Evolutionary conservation across 805 yeast species (phyloP).

Genomic region (Yarrowia divulgata): DNA sequence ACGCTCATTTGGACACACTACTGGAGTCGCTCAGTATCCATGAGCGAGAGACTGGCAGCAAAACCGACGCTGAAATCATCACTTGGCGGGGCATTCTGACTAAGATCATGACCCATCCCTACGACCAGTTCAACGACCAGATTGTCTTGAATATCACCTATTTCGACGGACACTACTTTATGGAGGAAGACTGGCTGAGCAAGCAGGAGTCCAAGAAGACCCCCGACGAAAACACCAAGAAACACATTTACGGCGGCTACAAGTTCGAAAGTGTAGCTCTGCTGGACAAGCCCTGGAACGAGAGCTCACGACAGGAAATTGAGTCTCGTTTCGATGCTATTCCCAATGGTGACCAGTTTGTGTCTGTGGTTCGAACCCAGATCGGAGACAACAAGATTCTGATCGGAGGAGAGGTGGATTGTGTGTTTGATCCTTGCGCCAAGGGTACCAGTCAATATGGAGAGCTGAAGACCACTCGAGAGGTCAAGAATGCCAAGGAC

Average conservation of each 20-base stretch:
- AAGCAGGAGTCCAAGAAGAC: slow-evolving; percentile 43
- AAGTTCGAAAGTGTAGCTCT: slow-evolving; percentile 86
- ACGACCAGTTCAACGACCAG: slow-evolving; percentile 58
- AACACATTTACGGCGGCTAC: slow-evolving; percentile 59
- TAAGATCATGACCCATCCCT: slow-evolving; percentile 71
- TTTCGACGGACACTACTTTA: slow-evolving; percentile 64
- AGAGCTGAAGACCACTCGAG: slow-evolving; percentile 78
- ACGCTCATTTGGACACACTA: slow-evolving; percentile 63
- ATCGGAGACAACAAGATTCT: slow-evolving; percentile 73
- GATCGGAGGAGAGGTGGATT: slow-evolving; percentile 91
- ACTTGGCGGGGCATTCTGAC: slow-evolving; percentile 89
- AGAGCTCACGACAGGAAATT: slow-evolving; percentile 67
- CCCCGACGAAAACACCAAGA: slow-evolving; percentile 44
- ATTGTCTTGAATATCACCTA: slow-evolving; percentile 68
- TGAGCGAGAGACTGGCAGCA: slow-evolving; percentile 60
- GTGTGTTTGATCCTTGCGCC: slow-evolving; percentile 74
- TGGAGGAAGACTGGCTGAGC: slow-evolving; percentile 52
- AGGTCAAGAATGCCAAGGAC: slow-evolving; percentile 62
- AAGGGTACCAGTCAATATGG: slow-evolving; percentile 63
- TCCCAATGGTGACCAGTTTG: slow-evolving; percentile 64
- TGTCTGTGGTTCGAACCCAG: slow-evolving; percentile 83
- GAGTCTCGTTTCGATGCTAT: slow-evolving; percentile 72
- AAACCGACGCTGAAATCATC: slow-evolving; percentile 68
- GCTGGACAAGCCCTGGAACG: slow-evolving; percentile 75
- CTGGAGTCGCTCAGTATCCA: slow-evolving; percentile 61